These are phyloP conservation scores for Metrosideros polymorpha DNA, from an alignment of 441 rosid species.

Conservation along the genomic window DNA sequence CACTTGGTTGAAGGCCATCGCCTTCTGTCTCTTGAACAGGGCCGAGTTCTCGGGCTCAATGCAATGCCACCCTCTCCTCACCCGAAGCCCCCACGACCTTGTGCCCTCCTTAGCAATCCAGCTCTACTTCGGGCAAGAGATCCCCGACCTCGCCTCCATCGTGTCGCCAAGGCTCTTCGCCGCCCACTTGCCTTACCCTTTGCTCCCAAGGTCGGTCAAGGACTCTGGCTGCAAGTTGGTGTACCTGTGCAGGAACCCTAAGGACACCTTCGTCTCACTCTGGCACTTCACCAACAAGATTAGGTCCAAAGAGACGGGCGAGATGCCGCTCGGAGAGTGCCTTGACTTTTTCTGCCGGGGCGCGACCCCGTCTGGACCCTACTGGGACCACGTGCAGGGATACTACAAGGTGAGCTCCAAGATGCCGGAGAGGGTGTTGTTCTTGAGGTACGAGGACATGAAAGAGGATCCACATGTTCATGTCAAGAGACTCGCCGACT, in stretches of 20 bases:
- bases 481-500: slow-evolving; percentile 8
- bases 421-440: slow-evolving; percentile 9
- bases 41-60: background rate
- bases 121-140: background rate
- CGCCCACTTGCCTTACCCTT: background rate
- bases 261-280: background rate
- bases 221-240: background rate
- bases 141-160: background rate
- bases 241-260: background rate
- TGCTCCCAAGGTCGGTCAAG: background rate
- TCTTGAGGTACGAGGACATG: slow-evolving; percentile 18
- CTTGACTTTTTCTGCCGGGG: slow-evolving; percentile 16
- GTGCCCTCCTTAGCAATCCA: background rate
- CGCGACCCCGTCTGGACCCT: background rate
- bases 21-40: slow-evolving; percentile 39
- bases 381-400: slow-evolving; percentile 3
- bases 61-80: background rate
- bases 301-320: background rate
- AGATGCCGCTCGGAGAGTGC: background rate
- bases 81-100: background rate
- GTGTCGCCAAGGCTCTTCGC: background rate
- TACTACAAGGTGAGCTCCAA: slow-evolving; percentile 6
- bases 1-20: slow-evolving; percentile 53
- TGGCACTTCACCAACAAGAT: background rate
- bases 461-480: background rate